Conservation (phyloP, 495 filamentous ascomycete genomes). For the Baudoinia panamericana region DNA sequence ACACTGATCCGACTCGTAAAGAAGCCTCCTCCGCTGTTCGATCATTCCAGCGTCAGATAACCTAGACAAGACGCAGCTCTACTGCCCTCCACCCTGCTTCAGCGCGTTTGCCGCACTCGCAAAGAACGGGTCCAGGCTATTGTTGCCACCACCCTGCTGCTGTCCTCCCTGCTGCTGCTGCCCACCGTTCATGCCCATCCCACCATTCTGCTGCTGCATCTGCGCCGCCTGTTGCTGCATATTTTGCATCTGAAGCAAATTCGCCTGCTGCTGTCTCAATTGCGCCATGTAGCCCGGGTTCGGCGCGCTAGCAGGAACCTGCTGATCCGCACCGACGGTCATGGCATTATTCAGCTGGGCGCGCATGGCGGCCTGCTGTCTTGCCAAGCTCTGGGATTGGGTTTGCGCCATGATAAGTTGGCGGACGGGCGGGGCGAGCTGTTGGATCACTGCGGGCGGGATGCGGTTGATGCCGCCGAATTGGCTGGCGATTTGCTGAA, state of each 20-base stretch:
- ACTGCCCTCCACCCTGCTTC: not conserved
- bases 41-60: too few relatives aligned
- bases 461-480: slow-evolving; percentile 8
- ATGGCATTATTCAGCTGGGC: slow-evolving; percentile 10
- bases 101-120: slow-evolving; percentile 10
- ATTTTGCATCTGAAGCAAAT: slow-evolving; percentile 10
- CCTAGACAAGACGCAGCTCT: not conserved
- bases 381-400: not conserved
- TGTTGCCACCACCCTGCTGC: slow-evolving; percentile 1
- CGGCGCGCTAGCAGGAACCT: slow-evolving; percentile 5
- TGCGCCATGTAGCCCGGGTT: slow-evolving; percentile 15
- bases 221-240: slow-evolving; percentile 1
- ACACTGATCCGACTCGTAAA: too few relatives aligned
- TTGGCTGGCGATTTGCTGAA: not conserved
- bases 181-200: slow-evolving; percentile 1
- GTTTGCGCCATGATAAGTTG: not conserved
- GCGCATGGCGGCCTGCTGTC: slow-evolving; percentile 10
- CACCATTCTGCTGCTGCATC: not conserved
- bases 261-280: slow-evolving; percentile 3
- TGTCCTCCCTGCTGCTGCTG: not conserved
- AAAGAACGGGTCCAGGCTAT: slow-evolving; percentile 8
- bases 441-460: slow-evolving; percentile 2
- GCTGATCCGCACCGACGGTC: not conserved
- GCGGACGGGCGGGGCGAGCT: not conserved
- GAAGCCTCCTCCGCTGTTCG: too few relatives aligned